Base-by-base conservation (phyloP, 352 stramenopile genomes). In the Globisporangium canariense region DNA sequence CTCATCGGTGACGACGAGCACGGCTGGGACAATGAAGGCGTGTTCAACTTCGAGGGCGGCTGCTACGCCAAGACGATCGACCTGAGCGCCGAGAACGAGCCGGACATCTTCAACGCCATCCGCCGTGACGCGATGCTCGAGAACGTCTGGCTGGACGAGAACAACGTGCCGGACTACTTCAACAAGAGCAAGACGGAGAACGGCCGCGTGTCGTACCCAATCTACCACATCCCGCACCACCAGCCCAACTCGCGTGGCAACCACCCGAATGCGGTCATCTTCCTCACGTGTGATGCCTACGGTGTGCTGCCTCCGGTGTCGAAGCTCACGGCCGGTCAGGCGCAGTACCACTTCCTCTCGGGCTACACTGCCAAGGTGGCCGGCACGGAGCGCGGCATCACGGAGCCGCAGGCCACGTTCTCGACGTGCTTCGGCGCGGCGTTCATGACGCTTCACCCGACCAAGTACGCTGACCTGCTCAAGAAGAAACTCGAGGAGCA, bases 61-160 rank as follows among this genome's bases (percentile, higher is more conserved):
- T 99, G 97, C 83, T 99, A 99, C 76, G 97, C 94, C 66, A 99
- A 99, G 88, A 99, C 96, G n/a, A 98, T 99, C 78, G 97, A 99
- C 71, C 79, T 99, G 62, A 91, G 76, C 56, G 74, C 89, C 58
- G 86, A 98, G 76, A 99, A 97, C 70, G 97, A 99, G 74, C 97
- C 97, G 32, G 96, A 99, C 71, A 99, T 99, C 66, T 99, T 97
- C 81, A 83, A 92, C 60, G 97, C 97, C 56, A 99, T 99, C 77
- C 92, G 96, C 61, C 94, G 80, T 40, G 91, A 99, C 79, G 96
- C 97, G n/a, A 79, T 99, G 66, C 78, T 99, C 25, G 97, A 99
- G 75, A 99, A 99, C 87, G 90, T 97, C 49, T 93, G 82, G 41
- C 74, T 99, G 50, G 78, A 84, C 28, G 69, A 82, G 55, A 92